Evolutionary conservation across 768 basidiomycete species (phyloP), one percentile per base, ranked within the genome.

Genomic region (Mycena epipterygia): DNA sequence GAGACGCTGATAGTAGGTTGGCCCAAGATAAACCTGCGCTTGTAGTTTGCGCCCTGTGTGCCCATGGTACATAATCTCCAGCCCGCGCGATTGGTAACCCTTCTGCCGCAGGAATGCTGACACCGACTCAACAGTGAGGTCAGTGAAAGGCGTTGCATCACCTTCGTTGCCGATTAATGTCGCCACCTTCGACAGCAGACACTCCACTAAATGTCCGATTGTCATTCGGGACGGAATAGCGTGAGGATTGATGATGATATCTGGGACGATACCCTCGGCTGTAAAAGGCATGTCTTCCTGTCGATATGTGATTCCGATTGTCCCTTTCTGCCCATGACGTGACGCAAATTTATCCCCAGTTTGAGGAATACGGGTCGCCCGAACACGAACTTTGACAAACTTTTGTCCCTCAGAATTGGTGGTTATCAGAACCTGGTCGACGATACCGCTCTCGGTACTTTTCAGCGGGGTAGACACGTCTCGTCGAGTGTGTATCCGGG

Each of bases 231-330:
- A 99, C 5, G 98, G 98, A 81, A 99, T 99, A 77, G 98, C 98
- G 81, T 99, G 98, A 42, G 98, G 98, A 78, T 99, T 99, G 82
- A 99, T 99, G 84, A 99, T 89, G 76, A 99, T 88, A 80, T 99
- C 98, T 13, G 98, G 98, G 1, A 95, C 95, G 76, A 98, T 95
- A 67, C 98, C 98, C 78, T 99, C 96, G 2, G 92, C 91, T 3
- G 96, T 97, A 85, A 99, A 99, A 33, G 98, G 98, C 98, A 99
- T 99, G 79, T 99, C 98, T 81, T 99, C 98, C 81, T 99, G 98
- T 59, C 98, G 95, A 79, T 99, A 99, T 0, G 97, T 98, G 82
- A 99, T 98, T 83, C 98, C 98, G 72, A 99, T 97, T 13, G 98
- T 99, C 82, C 98, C 98, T 86, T 99, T 99, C 84, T 99, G 98